A percentile compares a stretch with the other conserved stretches of the same genome.
Conservation (phyloP, 306 rosid species). For the Acacia confusa region DNA sequence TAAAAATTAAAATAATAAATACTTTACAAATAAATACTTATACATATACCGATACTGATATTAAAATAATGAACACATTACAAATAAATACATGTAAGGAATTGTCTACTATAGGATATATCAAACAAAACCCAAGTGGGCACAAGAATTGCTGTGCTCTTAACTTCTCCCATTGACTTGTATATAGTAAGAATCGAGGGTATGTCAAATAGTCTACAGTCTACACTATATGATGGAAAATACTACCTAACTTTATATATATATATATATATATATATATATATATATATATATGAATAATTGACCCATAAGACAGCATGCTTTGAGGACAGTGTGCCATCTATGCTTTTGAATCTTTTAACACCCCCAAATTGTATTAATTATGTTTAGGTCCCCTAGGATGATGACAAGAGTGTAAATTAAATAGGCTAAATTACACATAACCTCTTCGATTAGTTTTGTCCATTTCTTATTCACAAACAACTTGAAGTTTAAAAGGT, state of each 20-base stretch:
- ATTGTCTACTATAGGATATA: constrained; percentile 15
- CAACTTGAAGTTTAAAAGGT: neutral
- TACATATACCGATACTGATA: neutral
- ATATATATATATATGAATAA: neutral
- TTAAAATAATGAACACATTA: neutral
- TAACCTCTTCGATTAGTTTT: no score
- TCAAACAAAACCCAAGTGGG: constrained; percentile 37
- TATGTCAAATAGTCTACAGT: neutral
- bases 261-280: neutral
- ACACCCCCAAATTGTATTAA: constrained; percentile 1
- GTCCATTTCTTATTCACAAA: neutral
- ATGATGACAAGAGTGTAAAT: constrained; percentile 10
- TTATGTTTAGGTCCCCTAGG: constrained; percentile 28
- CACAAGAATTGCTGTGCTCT: constrained; percentile 1
- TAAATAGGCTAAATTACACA: neutral
- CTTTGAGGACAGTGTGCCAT: constrained; percentile 33
- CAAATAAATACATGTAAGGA: neutral
- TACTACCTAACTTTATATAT: constrained; percentile 20
- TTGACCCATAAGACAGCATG: constrained; percentile 29
- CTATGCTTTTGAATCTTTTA: constrained; percentile 18
- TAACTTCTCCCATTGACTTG: constrained; percentile 23
- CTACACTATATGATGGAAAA: constrained; percentile 30
- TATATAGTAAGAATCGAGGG: constrained; percentile 1
- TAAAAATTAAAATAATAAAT: neutral
- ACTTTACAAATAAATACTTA: no score